Evolutionary conservation across 768 basidiomycete species (phyloP).

Genomic region (Russula abietina): DNA sequence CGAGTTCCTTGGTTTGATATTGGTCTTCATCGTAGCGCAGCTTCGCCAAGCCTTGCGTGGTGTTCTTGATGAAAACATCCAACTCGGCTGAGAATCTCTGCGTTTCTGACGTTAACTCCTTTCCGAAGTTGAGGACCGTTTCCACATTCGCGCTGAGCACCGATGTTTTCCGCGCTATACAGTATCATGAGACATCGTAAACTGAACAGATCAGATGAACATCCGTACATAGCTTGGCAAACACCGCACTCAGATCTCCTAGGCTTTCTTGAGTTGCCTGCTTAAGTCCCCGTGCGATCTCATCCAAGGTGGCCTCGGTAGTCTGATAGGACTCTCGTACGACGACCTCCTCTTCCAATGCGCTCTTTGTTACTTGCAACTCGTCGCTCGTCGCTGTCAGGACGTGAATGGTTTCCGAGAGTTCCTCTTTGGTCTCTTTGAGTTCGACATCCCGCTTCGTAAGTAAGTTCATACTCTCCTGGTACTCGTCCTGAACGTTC

Average conservation of each 20-base stretch:
- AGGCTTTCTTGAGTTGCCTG: conserved; percentile 60
- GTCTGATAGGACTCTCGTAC: conserved; percentile 72
- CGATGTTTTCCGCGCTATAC: conserved; percentile 64
- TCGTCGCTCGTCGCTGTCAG: conserved; percentile 52
- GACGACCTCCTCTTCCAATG: conserved; percentile 73
- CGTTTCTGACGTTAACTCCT: conserved; percentile 49
- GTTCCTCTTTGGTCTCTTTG: conserved; percentile 48
- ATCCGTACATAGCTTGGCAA: conserved; percentile 74
- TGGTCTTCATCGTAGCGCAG: conserved; percentile 51
- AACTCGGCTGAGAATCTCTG: conserved; percentile 52
- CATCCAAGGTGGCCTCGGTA: conserved; percentile 64
- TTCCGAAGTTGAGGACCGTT: conserved; percentile 57
- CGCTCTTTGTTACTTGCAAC: conserved; percentile 48
- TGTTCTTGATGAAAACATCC: conserved; percentile 53
- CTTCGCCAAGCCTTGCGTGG: conserved; percentile 46
- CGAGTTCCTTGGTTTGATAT: conserved; percentile 51
- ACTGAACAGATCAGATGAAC: not conserved
- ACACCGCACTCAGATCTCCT: conserved; percentile 61
- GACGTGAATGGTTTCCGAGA: conserved; percentile 47
- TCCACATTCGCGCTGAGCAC: conserved; percentile 60
- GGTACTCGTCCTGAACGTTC: conserved; percentile 82
- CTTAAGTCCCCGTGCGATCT: conserved; percentile 66
- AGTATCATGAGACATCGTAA: conserved; percentile 16
- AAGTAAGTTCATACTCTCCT: conserved; percentile 76
- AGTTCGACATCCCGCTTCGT: conserved; percentile 74